Evolutionary conservation across 495 filamentous ascomycete genomes (phyloP).

Genomic region (Chlorociboria aeruginascens): DNA sequence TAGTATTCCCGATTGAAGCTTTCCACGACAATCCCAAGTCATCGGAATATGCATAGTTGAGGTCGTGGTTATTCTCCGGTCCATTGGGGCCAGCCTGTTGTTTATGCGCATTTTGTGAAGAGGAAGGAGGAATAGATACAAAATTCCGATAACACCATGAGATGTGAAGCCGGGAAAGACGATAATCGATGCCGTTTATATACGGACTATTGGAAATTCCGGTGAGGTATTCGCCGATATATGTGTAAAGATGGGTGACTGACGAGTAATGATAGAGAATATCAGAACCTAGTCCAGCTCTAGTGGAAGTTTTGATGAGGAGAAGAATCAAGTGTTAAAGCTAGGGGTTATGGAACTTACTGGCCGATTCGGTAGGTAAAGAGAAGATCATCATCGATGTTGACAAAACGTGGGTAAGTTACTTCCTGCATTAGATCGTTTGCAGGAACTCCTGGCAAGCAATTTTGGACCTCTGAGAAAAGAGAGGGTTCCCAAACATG

Average conservation of each 20-base stretch:
- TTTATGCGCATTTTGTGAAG: conserved; percentile 8
- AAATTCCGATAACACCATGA: conserved; percentile 17
- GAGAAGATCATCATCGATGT: conserved; percentile 21
- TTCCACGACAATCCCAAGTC: conserved; percentile 9
- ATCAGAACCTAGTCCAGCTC: conserved; percentile 14
- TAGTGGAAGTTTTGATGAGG: not conserved
- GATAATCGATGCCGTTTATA: conserved; percentile 23
- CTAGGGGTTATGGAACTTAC: conserved; percentile 1
- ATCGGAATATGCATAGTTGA: conserved; percentile 10
- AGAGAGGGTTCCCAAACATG: conserved; percentile 16
- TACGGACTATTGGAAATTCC: conserved; percentile 25
- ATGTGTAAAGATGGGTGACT: conserved; percentile 14
- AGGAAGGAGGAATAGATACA: conserved; percentile 4
- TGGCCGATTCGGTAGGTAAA: conserved; percentile 23
- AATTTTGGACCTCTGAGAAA: conserved; percentile 15
- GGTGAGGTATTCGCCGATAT: conserved; percentile 22
- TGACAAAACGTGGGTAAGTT: conserved; percentile 24
- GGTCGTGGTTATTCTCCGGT: conserved; percentile 15
- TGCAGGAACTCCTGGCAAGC: conserved; percentile 16
- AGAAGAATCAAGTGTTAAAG: not conserved
- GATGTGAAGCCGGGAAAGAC: conserved; percentile 13
- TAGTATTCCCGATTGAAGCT: not conserved
- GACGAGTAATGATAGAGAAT: conserved; percentile 13
- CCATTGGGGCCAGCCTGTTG: conserved; percentile 17
- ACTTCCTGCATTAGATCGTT: conserved; percentile 21